These are phyloP conservation scores for Nannochloris sp. DNA, from an alignment of 139 green algal species.

Conservation along the genomic window DNA sequence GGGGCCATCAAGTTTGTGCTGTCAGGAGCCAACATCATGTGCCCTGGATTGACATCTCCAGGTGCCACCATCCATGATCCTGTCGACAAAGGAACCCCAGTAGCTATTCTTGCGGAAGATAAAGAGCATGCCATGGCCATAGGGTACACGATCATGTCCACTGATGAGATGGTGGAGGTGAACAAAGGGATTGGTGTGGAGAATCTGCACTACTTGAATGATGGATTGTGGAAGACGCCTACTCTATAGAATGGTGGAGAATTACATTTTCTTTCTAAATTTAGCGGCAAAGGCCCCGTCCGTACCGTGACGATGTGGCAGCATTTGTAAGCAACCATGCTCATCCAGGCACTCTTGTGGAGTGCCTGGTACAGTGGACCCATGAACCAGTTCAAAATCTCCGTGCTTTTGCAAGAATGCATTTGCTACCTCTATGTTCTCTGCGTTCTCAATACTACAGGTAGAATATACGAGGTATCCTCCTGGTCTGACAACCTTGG, in stretches of 20 bases:
- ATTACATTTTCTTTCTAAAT: constrained; percentile 24
- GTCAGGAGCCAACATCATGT: constrained; percentile 98
- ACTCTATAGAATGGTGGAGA: neutral
- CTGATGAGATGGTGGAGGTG: constrained; percentile 47
- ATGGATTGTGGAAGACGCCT: constrained; percentile 86
- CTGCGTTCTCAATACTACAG: constrained; percentile 58
- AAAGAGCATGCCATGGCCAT: constrained; percentile 92
- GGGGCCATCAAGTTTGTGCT: constrained; percentile 99
- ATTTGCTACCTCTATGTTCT: constrained; percentile 44
- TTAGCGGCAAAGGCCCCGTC: constrained; percentile 81
- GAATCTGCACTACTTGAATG: constrained; percentile 87
- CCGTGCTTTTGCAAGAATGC: neutral
- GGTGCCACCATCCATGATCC: constrained; percentile 91
- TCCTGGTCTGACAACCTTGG: constrained; percentile 55
- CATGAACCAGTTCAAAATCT: neutral
- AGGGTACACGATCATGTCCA: constrained; percentile 86
- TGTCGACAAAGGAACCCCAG: constrained; percentile 55
- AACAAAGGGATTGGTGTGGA: constrained; percentile 92
- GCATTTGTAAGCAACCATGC: constrained; percentile 42
- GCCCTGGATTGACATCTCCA: constrained; percentile 86
- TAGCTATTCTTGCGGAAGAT: constrained; percentile 78
- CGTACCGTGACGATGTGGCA: constrained; percentile 70
- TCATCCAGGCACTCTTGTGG: constrained; percentile 27
- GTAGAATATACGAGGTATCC: constrained; percentile 86
- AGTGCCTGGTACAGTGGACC: neutral